Base-by-base conservation (phyloP, 2,329 filamentous ascomycete species). In the Aspergillus fructus region DNA sequence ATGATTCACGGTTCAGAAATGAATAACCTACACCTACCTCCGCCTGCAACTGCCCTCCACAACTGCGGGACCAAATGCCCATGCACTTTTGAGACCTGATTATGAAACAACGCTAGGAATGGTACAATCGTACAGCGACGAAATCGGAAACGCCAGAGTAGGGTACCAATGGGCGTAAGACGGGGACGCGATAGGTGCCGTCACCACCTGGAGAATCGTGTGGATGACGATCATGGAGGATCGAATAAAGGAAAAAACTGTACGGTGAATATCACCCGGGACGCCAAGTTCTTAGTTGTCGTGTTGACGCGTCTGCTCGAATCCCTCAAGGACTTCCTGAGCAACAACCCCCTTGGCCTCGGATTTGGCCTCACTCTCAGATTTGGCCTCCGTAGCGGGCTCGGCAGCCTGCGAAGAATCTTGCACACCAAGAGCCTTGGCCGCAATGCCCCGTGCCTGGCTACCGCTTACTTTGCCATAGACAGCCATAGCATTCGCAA, bases 401-500 rank as follows among this genome's bases (percentile, higher is more conserved):
- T 65, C 30, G 12, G 49, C 55, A 3, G 50, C 57, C 43, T 65
- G 56, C 6, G 63, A 15, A 15, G 59, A 33, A 48, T 65, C 61
- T 37, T 71, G 61, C 17, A 68, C 61, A 40, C 68, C 67, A 48
- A 74, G 66, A 11, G 71, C 56, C 60, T 77, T 74, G 19, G 74
- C 68, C 13, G 75, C 74, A 74, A 90, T 82, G 11, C 81, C 80
- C 71, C 85, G 88, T 24, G 86, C 85, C 76, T 96, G 91, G 1
- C 88, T 85, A 68, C 93, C 85, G 66, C 86, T 91, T 45, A 99
- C 90, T 74, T 96, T 97, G 58, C 93, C 91, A 74, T 96, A 99
- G 17, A 99, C 93, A 54, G 92, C 89, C 81, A 99, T 87, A 2
- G 93, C 94, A 17, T 91, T 96, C 40, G 94, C 93, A 74, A 99